These are phyloP conservation scores for Staphylotrichum longicolle DNA, from an alignment of 495 filamentous ascomycete species.

Conservation along the genomic window DNA sequence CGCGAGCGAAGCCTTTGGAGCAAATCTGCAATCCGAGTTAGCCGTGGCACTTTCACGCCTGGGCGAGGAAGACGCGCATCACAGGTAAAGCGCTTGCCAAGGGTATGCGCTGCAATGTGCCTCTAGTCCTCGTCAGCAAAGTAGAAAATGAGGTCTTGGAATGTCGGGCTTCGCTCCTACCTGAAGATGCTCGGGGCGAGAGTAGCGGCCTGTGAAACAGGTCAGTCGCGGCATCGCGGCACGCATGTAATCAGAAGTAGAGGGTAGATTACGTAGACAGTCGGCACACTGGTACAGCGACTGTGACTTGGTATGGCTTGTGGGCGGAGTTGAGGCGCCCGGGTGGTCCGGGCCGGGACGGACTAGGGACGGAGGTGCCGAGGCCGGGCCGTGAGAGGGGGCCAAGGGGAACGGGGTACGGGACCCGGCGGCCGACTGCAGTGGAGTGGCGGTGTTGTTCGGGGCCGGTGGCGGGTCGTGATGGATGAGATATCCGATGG, in stretches of 20 bases:
- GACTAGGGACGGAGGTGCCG: not conserved
- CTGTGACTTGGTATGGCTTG: conserved; percentile 30
- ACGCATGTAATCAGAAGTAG: no score
- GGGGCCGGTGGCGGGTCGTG: conserved; percentile 14
- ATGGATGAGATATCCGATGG: conserved; percentile 30
- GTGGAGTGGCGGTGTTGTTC: not conserved
- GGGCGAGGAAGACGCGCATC: conserved; percentile 23
- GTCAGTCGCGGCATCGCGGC: conserved; percentile 8
- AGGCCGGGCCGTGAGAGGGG: not conserved
- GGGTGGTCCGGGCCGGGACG: not conserved
- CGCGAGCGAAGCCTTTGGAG: conserved; percentile 54
- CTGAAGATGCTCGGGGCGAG: conserved; percentile 55
- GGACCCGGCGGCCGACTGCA: not conserved
- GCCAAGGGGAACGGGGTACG: not conserved
- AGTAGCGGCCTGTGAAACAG: conserved; percentile 40
- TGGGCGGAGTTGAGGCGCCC: not conserved
- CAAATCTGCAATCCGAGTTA: conserved; percentile 42
- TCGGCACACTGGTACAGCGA: conserved; percentile 54
- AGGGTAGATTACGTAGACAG: conserved; percentile 37
- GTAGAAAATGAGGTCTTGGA: not conserved
- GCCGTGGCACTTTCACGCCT: not conserved
- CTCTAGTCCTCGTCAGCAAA: conserved; percentile 31
- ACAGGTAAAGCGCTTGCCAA: conserved; percentile 53
- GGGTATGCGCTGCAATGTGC: conserved; percentile 57
- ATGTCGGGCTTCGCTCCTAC: not conserved